Conservation (phyloP, 352 stramenopile species). For the Phytophthora cryptogea region DNA sequence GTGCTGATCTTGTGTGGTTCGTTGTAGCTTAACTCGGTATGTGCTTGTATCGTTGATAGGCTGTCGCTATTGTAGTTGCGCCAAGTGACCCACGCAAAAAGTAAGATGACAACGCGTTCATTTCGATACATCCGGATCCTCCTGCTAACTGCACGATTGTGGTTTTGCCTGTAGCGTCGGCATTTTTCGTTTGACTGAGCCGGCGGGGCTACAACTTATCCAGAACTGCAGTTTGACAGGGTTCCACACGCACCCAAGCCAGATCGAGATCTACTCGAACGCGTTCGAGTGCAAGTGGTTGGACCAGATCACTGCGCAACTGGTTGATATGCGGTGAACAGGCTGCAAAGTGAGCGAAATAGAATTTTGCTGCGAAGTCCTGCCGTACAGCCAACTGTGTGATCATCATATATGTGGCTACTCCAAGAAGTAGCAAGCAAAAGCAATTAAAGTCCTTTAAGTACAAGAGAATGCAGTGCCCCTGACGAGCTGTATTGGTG, state of each 20-base stretch:
- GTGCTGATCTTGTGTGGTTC: neutral
- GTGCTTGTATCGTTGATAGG: slow-evolving; percentile 31
- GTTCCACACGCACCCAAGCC: slow-evolving; percentile 84
- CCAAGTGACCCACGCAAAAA: slow-evolving; percentile 70
- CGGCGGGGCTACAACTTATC: slow-evolving; percentile 83
- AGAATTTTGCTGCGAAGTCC: slow-evolving; percentile 14
- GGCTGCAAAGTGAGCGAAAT: neutral
- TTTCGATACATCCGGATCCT: neutral
- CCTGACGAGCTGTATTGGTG: slow-evolving; percentile 26
- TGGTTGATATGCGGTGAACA: slow-evolving; percentile 77
- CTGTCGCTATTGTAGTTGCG: slow-evolving; percentile 88
- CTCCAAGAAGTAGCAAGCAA: neutral
- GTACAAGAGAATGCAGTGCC: slow-evolving; percentile 27
- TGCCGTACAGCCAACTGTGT: neutral
- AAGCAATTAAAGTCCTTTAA: slow-evolving; percentile 12
- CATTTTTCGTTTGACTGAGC: slow-evolving; percentile 84
- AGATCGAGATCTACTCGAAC: slow-evolving; percentile 82
- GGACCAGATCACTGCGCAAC: slow-evolving; percentile 30
- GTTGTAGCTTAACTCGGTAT: slow-evolving; percentile 1
- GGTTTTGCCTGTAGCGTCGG: slow-evolving; percentile 56
- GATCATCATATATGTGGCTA: neutral
- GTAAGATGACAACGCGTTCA: slow-evolving; percentile 25
- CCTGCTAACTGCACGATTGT: neutral
- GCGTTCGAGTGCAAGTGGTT: slow-evolving; percentile 78
- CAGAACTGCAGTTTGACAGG: slow-evolving; percentile 87